A percentile compares a stretch with the other conserved stretches of the same genome.
Conservation (phyloP, 148 eudicot species). For the Chenopodium album region DNA sequence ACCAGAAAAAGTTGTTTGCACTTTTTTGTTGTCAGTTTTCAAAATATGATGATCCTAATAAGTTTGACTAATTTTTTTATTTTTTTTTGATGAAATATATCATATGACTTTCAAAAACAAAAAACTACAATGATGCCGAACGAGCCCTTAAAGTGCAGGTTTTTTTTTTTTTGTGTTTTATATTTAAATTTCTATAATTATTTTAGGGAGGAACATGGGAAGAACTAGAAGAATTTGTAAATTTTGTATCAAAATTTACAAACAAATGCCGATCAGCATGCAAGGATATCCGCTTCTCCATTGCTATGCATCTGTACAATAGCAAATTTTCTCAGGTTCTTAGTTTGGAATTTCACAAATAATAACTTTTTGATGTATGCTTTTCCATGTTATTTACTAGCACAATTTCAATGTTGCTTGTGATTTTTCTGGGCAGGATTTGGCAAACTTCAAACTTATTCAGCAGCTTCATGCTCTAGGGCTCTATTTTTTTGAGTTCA, state of each 20-base stretch:
- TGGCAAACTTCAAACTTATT: constrained; percentile 36
- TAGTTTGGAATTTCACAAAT: constrained; percentile 13
- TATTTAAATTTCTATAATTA: too few species aligned
- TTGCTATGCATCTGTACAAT: constrained; percentile 44
- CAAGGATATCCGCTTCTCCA: constrained; percentile 32
- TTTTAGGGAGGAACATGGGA: too few species aligned
- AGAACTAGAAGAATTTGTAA: too few species aligned
- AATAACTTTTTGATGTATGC: background rate
- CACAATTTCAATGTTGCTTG: background rate
- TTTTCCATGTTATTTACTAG: background rate
- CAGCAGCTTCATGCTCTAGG: constrained; percentile 59
- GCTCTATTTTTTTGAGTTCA: constrained; percentile 39
- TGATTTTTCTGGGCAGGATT: constrained; percentile 41
- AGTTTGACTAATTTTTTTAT: too few species aligned
- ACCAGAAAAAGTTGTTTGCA: too few species aligned
- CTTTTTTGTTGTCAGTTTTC: too few species aligned
- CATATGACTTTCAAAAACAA: too few species aligned
- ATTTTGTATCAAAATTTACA: constrained; percentile 40
- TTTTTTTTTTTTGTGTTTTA: too few species aligned
- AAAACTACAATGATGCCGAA: too few species aligned
- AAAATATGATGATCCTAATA: too few species aligned
- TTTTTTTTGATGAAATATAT: too few species aligned
- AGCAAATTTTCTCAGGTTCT: constrained; percentile 47
- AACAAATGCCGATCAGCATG: constrained; percentile 50
- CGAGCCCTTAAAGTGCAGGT: too few species aligned